Conservation (phyloP, 441 rosid genomes). For the Pelargonium cotyledonis region DNA sequence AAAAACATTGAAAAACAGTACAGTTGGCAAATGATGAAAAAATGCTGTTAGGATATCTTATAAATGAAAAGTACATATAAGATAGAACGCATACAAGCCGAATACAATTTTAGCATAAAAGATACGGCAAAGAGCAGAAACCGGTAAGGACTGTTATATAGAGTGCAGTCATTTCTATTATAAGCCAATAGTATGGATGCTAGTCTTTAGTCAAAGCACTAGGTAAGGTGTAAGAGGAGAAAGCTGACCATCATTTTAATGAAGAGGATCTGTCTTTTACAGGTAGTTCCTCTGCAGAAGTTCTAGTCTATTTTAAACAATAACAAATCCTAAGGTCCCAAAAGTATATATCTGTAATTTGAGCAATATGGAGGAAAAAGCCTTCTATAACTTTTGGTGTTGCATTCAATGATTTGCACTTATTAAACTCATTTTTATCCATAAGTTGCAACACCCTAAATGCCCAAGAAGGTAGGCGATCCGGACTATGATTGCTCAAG, state of each 20-base stretch:
- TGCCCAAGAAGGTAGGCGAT: background rate
- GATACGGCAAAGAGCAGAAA: no score
- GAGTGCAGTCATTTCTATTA: no score
- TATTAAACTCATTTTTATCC: background rate
- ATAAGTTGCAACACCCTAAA: background rate
- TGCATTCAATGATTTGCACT: background rate
- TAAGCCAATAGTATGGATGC: no score
- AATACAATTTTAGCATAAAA: no score
- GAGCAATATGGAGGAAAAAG: background rate
- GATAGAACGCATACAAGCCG: background rate
- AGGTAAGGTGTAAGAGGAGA: background rate
- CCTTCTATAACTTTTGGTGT: background rate
- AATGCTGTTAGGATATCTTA: no score
- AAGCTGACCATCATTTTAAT: background rate
- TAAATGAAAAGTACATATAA: background rate
- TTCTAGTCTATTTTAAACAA: background rate
- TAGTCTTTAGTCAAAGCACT: background rate
- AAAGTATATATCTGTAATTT: background rate
- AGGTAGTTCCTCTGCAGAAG: background rate
- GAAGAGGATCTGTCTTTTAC: background rate
- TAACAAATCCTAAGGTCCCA: background rate
- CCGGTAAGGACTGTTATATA: no score
- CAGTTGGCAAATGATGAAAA: no score
- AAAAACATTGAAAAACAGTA: slow-evolving; percentile 16
- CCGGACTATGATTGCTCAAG: background rate